Evolutionary conservation across 495 filamentous ascomycete species (phyloP), one percentile per base, ranked within the genome.

Genomic region (Annulohypoxylon bovei): DNA sequence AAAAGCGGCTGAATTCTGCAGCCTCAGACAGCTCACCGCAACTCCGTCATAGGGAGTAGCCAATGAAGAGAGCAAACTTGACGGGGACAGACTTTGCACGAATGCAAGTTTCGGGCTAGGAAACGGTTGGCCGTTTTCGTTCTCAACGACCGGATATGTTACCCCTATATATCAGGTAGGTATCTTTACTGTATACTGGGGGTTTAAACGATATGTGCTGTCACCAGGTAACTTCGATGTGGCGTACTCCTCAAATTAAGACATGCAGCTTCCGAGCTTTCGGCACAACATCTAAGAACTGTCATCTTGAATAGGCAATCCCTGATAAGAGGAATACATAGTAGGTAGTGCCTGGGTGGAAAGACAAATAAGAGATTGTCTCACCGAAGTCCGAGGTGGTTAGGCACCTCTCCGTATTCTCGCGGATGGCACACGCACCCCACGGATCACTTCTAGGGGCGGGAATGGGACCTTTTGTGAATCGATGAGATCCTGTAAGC

Each of bases 301-400:
- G 8, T 32, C 23, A 6, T 60, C 42, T 61, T 47, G 20, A 54
- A 63, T 54, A 46, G 37, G 52, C 3, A 54, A 61, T 56, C 22
- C 35, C 11, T 14, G 46, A 54, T 49, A 33, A 27, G 46, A 12
- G 25, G 44, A 52, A 54, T 52, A n/a, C n/a, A n/a, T n/a, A n/a
- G n/a, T n/a, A n/a, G n/a, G n/a, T n/a, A 33, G 44, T 60, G 25
- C 6, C 16, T 11, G n/a, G 7, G 20, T 54, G 39, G 59, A 50
- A 64, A 65, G 65, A 68, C 65, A 62, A 54, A 61, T 65, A 58
- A 55, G 65, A 68, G 39, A 65, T 65, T 68, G 65, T 60, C 53
- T 65, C 62, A 32, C 63, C 35, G 18, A 72, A 67, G 64, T 72
- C 69, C 69, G 64, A 40, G 20, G 63, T 57, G 44, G 53, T 60